Conservation (phyloP, 768 basidiomycete genomes). For the Boletus pseudo-olivaceus region DNA sequence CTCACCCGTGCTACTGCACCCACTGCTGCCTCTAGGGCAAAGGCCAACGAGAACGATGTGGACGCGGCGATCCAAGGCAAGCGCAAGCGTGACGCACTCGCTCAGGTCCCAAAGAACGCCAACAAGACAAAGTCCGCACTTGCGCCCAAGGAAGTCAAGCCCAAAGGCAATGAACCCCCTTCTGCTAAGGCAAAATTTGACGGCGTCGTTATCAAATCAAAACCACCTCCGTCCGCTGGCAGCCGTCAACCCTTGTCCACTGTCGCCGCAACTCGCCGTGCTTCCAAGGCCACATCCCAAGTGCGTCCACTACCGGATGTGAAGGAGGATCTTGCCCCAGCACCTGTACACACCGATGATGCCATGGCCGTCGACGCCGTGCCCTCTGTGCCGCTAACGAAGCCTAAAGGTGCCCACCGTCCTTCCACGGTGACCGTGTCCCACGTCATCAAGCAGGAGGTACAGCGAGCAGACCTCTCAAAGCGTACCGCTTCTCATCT, state of each 20-base stretch:
- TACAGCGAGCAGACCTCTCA: slow-evolving; percentile 26
- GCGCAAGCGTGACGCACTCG: slow-evolving; percentile 72
- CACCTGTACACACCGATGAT: slow-evolving; percentile 41
- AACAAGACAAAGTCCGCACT: slow-evolving; percentile 37
- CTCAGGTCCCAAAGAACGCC: slow-evolving; percentile 63
- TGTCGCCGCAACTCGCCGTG: slow-evolving; percentile 44
- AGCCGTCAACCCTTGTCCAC: slow-evolving; percentile 54
- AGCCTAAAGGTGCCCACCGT: slow-evolving; percentile 20
- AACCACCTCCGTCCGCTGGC: slow-evolving; percentile 26
- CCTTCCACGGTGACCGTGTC: slow-evolving; percentile 25
- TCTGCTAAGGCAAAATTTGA: slow-evolving; percentile 52
- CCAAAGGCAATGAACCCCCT: slow-evolving; percentile 47
- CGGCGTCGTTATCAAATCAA: slow-evolving; percentile 59
- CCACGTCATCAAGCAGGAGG: slow-evolving; percentile 26
- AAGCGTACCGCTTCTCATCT: slow-evolving; percentile 34
- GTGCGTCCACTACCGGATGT: slow-evolving; percentile 27
- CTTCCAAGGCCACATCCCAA: slow-evolving; percentile 28
- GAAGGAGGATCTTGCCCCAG: slow-evolving; percentile 23
- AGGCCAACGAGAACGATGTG: slow-evolving; percentile 38
- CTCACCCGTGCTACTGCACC: slow-evolving; percentile 41
- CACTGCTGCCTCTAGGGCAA: slow-evolving; percentile 36
- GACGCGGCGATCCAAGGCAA: slow-evolving; percentile 54
- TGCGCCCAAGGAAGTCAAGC: slow-evolving; percentile 41
- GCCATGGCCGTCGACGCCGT: slow-evolving; percentile 51
- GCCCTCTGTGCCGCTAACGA: slow-evolving; percentile 16